Evolutionary conservation across 106 monocot species (phyloP).

Genomic region (Dioscorea dumetorum): DNA sequence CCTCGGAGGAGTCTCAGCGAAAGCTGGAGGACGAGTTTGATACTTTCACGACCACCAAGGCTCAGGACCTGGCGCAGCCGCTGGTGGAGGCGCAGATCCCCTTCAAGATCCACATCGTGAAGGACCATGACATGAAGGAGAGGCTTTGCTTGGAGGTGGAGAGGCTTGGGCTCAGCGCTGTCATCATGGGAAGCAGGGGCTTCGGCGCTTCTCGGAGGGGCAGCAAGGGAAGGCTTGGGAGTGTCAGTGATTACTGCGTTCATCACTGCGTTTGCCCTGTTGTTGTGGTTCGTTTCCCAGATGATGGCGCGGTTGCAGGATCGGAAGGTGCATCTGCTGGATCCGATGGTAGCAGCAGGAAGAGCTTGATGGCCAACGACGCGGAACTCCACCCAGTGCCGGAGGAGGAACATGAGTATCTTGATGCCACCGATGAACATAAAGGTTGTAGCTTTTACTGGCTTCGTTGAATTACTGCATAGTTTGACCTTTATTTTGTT

Average conservation of each 20-base stretch:
- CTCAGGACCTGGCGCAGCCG: slow-evolving; percentile 22
- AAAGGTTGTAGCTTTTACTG: slow-evolving; percentile 25
- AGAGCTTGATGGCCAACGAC: neutral
- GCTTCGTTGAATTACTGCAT: too few relatives aligned
- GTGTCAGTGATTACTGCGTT: slow-evolving; percentile 74
- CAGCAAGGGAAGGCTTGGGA: slow-evolving; percentile 55
- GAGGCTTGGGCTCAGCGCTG: slow-evolving; percentile 55
- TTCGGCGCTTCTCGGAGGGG: slow-evolving; percentile 51
- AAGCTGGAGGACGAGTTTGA: slow-evolving; percentile 63
- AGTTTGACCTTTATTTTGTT: too few relatives aligned
- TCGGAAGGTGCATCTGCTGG: neutral
- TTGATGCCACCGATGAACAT: slow-evolving; percentile 42
- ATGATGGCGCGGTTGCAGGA: slow-evolving; percentile 29
- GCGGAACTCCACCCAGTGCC: slow-evolving; percentile 35
- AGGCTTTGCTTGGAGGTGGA: slow-evolving; percentile 71
- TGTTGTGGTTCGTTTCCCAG: slow-evolving; percentile 58
- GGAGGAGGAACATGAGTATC: slow-evolving; percentile 54
- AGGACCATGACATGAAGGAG: slow-evolving; percentile 46
- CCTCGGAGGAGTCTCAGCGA: slow-evolving; percentile 7
- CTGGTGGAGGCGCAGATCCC: slow-evolving; percentile 24
- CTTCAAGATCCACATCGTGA: slow-evolving; percentile 37
- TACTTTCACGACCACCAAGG: slow-evolving; percentile 29
- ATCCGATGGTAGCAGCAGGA: neutral
- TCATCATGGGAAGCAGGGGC: slow-evolving; percentile 74
- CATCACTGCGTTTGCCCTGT: slow-evolving; percentile 72